Evolutionary conservation across 345 rosid species (phyloP).

Genomic region (Leavenworthia alabamica): DNA sequence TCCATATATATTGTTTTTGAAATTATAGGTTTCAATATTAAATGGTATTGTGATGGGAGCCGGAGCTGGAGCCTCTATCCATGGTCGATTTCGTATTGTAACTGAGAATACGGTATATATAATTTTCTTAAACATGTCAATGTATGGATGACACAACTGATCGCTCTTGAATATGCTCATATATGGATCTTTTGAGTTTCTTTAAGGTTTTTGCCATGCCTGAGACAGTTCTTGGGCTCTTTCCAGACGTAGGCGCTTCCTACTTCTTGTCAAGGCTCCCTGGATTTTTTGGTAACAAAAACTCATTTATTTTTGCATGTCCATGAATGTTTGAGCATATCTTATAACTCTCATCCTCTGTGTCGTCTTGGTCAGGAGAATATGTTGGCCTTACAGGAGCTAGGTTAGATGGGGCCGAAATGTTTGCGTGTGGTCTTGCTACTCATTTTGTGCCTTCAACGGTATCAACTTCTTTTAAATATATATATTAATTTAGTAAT

Average conservation of each 20-base stretch:
- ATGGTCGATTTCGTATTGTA: constrained; percentile 74
- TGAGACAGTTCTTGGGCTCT: constrained; percentile 75
- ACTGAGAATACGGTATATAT: constrained; percentile 63
- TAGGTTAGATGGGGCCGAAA: constrained; percentile 74
- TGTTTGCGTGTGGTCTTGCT: constrained; percentile 86
- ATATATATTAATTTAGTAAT: too few species aligned
- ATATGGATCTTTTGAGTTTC: neutral
- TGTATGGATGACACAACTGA: neutral
- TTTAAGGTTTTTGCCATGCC: constrained; percentile 82
- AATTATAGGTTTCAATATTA: constrained; percentile 57
- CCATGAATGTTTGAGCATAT: neutral
- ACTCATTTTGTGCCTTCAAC: constrained; percentile 73
- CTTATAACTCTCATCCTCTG: neutral
- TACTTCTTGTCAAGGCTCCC: constrained; percentile 82
- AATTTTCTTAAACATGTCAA: neutral
- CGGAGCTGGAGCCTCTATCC: constrained; percentile 75
- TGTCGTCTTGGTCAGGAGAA: constrained; percentile 47
- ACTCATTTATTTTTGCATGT: neutral
- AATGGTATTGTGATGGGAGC: constrained; percentile 92
- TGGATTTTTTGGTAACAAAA: constrained; percentile 65
- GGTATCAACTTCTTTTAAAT: too few species aligned
- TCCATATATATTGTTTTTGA: neutral
- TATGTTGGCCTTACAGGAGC: constrained; percentile 59
- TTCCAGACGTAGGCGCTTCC: constrained; percentile 84
- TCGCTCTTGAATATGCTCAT: neutral